Conservation (phyloP, 495 filamentous ascomycete genomes). For the Neurospora hispaniola region DNA sequence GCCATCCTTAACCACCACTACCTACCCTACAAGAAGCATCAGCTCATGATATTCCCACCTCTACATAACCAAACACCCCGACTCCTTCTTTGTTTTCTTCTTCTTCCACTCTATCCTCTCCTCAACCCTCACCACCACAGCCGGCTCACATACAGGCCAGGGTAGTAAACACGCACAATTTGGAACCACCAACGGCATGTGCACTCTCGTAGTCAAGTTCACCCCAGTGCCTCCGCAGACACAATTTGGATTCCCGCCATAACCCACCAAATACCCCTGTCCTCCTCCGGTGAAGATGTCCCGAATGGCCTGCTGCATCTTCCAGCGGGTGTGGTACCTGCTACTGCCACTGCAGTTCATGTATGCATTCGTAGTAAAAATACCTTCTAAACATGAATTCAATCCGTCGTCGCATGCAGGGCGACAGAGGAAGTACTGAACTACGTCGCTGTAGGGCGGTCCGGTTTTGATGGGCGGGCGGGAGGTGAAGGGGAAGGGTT, state of each 20-base stretch:
- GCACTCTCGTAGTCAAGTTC: not conserved
- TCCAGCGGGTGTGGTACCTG: not conserved
- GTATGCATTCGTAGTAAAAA: not conserved
- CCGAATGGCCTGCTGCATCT: not conserved
- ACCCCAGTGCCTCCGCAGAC: not conserved
- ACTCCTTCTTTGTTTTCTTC: not conserved
- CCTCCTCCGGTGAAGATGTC: not conserved
- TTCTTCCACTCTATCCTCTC: not conserved
- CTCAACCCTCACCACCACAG: not conserved
- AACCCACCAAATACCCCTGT: not conserved
- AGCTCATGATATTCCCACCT: not conserved
- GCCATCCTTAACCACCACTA: too few relatives aligned
- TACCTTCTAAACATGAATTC: not conserved
- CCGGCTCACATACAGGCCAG: not conserved
- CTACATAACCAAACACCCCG: not conserved
- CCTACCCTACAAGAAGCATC: not conserved
- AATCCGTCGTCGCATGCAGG: not conserved
- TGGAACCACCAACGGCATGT: not conserved
- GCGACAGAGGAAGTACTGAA: not conserved
- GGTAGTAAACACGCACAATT: not conserved
- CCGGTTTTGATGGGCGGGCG: not conserved
- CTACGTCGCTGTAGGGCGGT: not conserved
- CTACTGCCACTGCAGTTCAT: not conserved
- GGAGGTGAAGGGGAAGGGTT: not conserved
- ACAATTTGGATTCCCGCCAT: not conserved